These are phyloP conservation scores for Tetrapisispora phaffii DNA, from an alignment of 805 yeast species.

Conservation along the genomic window DNA sequence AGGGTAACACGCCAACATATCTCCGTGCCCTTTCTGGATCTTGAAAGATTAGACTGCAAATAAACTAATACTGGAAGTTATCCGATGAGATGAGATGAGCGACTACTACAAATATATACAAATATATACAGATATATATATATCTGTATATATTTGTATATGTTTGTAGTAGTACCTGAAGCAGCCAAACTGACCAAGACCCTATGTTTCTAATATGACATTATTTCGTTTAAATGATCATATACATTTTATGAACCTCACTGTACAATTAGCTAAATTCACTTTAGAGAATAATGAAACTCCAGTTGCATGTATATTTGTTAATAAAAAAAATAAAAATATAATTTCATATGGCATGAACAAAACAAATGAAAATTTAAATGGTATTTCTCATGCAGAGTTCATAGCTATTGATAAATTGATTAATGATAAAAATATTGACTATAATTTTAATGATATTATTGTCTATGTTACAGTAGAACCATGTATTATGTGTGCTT, in stretches of 20 bases:
- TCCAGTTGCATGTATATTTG: slow-evolving; percentile 78
- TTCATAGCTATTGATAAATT: slow-evolving; percentile 64
- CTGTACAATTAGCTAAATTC: slow-evolving; percentile 47
- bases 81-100: background rate
- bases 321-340: slow-evolving; percentile 32
- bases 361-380: slow-evolving; percentile 72
- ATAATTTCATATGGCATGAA: slow-evolving; percentile 73
- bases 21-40: background rate
- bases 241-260: slow-evolving; percentile 39
- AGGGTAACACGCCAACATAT: no score
- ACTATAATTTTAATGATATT: slow-evolving; percentile 44
- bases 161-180: no score
- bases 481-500: slow-evolving; percentile 97
- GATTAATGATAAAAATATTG: slow-evolving; percentile 26
- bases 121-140: no score
- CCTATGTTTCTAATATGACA: no score
- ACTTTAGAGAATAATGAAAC: slow-evolving; percentile 66
- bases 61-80: background rate
- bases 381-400: slow-evolving; percentile 91
- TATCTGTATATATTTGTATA: no score
- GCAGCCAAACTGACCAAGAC: background rate
- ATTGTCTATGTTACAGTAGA: slow-evolving; percentile 89
- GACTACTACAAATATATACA: no score
- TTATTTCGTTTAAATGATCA: slow-evolving; percentile 3
- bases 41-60: background rate